These are phyloP conservation scores for Pichia phayaonensis DNA, from an alignment of 805 yeast species.

Conservation along the genomic window DNA sequence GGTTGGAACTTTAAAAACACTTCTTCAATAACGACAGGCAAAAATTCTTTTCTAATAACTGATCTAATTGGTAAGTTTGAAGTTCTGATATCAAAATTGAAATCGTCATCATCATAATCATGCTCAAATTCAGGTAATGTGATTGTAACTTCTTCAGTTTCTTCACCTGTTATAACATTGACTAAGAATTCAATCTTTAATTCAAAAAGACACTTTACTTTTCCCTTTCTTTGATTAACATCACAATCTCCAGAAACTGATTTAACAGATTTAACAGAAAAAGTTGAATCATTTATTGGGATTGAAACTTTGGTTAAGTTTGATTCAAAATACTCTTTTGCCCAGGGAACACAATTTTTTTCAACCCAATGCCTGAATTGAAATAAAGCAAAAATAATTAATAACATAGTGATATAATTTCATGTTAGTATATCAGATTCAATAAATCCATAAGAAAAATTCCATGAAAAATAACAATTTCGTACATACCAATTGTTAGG, in stretches of 20 bases:
- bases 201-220: conserved; percentile 69
- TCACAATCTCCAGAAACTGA: conserved; percentile 67
- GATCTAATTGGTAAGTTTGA: conserved; percentile 31
- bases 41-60: conserved; percentile 36
- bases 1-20: conserved; percentile 52
- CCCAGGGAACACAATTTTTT: conserved; percentile 91
- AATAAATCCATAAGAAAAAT: background rate
- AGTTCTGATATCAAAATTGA: conserved; percentile 40
- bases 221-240: conserved; percentile 78
- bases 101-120: conserved; percentile 65
- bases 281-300: conserved; percentile 27
- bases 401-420: background rate
- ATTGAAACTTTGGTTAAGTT: conserved; percentile 45
- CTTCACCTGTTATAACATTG: conserved; percentile 28
- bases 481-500: conserved; percentile 73
- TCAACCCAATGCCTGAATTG: conserved; percentile 86
- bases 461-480: background rate
- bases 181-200: conserved; percentile 45
- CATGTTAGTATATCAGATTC: background rate
- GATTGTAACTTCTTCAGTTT: conserved; percentile 37
- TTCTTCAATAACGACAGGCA: conserved; percentile 40
- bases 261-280: conserved; percentile 31
- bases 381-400: background rate
- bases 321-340: conserved; percentile 63
- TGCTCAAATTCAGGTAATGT: conserved; percentile 64